Conservation (phyloP, 2,329 filamentous ascomycete species). For the Venturiaceae sp. region DNA sequence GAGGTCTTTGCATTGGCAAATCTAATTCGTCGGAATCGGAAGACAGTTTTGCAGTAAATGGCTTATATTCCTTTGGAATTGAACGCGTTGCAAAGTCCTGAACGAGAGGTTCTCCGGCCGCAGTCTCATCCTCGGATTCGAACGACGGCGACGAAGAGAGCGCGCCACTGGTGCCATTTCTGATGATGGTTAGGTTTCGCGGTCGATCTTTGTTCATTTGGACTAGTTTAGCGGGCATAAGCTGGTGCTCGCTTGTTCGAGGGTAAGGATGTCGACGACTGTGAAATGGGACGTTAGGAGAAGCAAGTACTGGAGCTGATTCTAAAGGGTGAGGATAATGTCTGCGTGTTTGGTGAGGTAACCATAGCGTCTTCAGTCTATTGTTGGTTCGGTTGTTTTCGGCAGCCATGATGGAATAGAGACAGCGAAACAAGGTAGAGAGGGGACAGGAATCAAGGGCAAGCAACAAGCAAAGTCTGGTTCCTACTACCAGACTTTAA, state of each 20-base stretch:
- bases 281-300: not conserved
- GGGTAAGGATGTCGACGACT: not conserved
- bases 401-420: not conserved
- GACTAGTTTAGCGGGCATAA: not conserved
- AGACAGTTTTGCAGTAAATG: not conserved
- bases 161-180: not conserved
- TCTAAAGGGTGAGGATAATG: not conserved
- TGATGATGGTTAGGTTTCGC: not conserved
- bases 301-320: not conserved
- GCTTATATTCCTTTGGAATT: constrained; percentile 2
- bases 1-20: not conserved
- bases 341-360: not conserved
- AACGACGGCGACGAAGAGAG: not conserved
- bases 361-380: not conserved
- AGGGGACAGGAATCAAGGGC: too few relatives aligned
- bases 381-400: not conserved
- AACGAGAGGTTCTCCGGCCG: constrained; percentile 13
- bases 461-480: not conserved
- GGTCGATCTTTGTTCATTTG: not conserved
- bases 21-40: not conserved
- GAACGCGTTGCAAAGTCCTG: constrained; percentile 10
- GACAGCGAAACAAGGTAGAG: not conserved
- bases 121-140: not conserved
- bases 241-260: not conserved
- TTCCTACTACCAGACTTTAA: not conserved